These are phyloP conservation scores for Pseudogymnoascus sp. DNA, from an alignment of 2,329 filamentous ascomycete species.

Conservation along the genomic window DNA sequence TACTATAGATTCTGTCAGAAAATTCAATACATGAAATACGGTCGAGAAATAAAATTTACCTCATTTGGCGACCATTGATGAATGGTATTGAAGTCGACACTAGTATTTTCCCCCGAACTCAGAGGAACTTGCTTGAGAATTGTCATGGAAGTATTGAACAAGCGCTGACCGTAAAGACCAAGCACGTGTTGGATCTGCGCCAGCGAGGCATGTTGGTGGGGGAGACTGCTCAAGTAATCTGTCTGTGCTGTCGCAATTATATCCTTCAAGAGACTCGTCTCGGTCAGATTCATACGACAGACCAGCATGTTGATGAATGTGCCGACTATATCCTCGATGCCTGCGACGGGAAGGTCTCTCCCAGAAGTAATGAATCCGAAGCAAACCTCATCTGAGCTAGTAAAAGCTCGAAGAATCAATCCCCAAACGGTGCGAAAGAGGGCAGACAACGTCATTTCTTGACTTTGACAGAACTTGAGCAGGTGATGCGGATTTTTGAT, in stretches of 20 bases:
- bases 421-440: slow-evolving; percentile 30
- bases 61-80: neutral
- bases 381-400: slow-evolving; percentile 31
- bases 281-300: slow-evolving; percentile 16
- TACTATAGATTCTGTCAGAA: neutral
- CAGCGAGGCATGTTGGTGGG: slow-evolving; percentile 35
- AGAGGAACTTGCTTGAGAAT: neutral
- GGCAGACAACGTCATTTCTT: slow-evolving; percentile 26
- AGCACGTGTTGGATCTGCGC: slow-evolving; percentile 32
- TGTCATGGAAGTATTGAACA: slow-evolving; percentile 20
- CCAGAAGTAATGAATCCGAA: slow-evolving; percentile 35
- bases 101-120: neutral
- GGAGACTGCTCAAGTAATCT: slow-evolving; percentile 28
- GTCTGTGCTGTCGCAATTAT: neutral
- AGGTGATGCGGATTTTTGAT: slow-evolving; percentile 20
- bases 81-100: neutral
- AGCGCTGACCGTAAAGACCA: slow-evolving; percentile 11
- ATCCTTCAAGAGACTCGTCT: neutral
- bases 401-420: slow-evolving; percentile 25
- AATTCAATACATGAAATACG: slow-evolving; percentile 7
- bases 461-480: slow-evolving; percentile 31
- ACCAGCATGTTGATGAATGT: slow-evolving; percentile 36
- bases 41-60: slow-evolving; percentile 10
- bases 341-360: slow-evolving; percentile 37
- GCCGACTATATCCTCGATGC: slow-evolving; percentile 34